Evolutionary conservation across 2,329 filamentous ascomycete genomes (phyloP).

Genomic region (Ilyonectria robusta): DNA sequence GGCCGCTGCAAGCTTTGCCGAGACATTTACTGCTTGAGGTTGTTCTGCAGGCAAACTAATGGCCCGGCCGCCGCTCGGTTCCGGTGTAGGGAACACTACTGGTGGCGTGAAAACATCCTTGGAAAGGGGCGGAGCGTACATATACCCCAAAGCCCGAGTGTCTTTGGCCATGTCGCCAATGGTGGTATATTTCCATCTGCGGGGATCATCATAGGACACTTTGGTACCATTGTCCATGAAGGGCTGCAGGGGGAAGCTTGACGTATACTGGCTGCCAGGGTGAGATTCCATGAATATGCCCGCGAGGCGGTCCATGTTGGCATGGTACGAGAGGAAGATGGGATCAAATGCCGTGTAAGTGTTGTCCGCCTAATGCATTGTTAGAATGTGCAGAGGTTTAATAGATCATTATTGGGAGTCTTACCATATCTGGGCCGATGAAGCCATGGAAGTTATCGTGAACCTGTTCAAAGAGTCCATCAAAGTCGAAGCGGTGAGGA

Average conservation of each 20-base stretch:
- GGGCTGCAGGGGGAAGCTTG: constrained; percentile 21
- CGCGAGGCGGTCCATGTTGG: constrained; percentile 28
- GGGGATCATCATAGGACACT: constrained; percentile 17
- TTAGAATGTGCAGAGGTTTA: not conserved
- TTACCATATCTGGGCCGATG: constrained; percentile 27
- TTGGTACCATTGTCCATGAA: constrained; percentile 15
- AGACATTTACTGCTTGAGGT: not conserved
- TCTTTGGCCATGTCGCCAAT: constrained; percentile 28
- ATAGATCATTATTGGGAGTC: not conserved
- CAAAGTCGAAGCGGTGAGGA: constrained; percentile 20
- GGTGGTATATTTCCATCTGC: constrained; percentile 20
- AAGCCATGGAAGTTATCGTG: constrained; percentile 32
- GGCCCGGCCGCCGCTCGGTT: constrained; percentile 6
- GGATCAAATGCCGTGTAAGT: constrained; percentile 24
- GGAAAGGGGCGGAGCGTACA: constrained; percentile 14
- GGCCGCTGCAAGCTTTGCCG: not conserved
- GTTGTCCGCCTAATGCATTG: constrained; percentile 21
- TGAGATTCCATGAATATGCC: constrained; percentile 17
- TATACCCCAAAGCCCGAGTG: constrained; percentile 16
- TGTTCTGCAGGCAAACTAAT: constrained; percentile 11
- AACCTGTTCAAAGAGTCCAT: constrained; percentile 27
- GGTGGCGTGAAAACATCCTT: constrained; percentile 13
- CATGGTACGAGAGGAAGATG: constrained; percentile 33
- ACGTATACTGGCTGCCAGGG: constrained; percentile 20
- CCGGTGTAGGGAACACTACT: not conserved